These are phyloP conservation scores for Albophoma yamanashiensis DNA, from an alignment of 2,329 filamentous ascomycete species.

Conservation along the genomic window DNA sequence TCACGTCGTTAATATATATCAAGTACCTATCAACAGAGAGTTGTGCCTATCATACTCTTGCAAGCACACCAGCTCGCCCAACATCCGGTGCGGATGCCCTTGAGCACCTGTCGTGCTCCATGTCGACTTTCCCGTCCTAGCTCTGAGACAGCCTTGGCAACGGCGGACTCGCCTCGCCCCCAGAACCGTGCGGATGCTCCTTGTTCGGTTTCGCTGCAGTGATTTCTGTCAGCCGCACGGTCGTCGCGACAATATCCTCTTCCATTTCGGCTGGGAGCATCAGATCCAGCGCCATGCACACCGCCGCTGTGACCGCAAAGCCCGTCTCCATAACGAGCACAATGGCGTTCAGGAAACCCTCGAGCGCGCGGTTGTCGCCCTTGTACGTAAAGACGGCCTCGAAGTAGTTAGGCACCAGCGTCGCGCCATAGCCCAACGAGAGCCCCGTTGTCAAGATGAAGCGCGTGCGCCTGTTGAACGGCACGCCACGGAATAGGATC, in stretches of 20 bases:
- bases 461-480: conserved; percentile 68
- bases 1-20: background rate
- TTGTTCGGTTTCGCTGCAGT: background rate
- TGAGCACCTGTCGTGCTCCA: background rate
- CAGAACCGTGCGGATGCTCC: background rate
- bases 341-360: conserved; percentile 67
- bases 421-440: conserved; percentile 62
- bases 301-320: conserved; percentile 62
- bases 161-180: background rate
- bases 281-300: conserved; percentile 66
- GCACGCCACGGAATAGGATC: conserved; percentile 58
- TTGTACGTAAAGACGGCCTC: conserved; percentile 60
- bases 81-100: too few species aligned
- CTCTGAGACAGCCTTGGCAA: background rate
- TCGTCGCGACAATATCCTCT: conserved; percentile 28
- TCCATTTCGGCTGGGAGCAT: conserved; percentile 65
- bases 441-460: conserved; percentile 73
- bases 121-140: background rate
- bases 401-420: conserved; percentile 58
- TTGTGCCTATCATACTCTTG: background rate
- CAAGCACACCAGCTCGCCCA: background rate
- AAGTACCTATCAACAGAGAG: background rate
- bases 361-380: conserved; percentile 55
- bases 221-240: background rate
- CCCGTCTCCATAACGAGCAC: conserved; percentile 64